A percentile compares a stretch with the other conserved stretches of the same genome.
Evolutionary conservation across 495 filamentous ascomycete species (phyloP).

Genomic region (Melanomma pulvis-pyrius): DNA sequence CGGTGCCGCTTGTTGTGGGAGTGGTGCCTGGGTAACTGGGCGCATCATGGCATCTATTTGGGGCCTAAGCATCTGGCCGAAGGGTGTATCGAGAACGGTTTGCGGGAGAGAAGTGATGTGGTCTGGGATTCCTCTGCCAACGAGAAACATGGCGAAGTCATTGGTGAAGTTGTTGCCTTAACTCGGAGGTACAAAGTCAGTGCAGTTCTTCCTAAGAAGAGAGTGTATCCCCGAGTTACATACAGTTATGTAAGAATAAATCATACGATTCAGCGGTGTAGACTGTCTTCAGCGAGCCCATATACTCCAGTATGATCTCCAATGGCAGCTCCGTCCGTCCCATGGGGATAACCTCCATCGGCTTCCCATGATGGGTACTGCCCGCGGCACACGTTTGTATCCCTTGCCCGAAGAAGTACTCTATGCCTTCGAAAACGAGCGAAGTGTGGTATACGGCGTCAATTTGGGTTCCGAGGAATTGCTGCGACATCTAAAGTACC

Average conservation of each 20-base stretch:
- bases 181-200: no score
- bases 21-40: constrained; percentile 58
- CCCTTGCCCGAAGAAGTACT: constrained; percentile 75
- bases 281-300: constrained; percentile 77
- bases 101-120: constrained; percentile 88
- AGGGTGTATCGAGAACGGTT: constrained; percentile 83
- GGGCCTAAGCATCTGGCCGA: constrained; percentile 87
- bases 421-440: constrained; percentile 75
- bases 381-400: constrained; percentile 81
- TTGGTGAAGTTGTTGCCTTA: constrained; percentile 99
- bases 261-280: constrained; percentile 92
- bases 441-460: constrained; percentile 94
- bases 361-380: constrained; percentile 79
- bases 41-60: constrained; percentile 76
- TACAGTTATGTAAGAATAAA: constrained; percentile 89
- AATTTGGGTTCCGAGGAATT: constrained; percentile 47
- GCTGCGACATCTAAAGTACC: constrained; percentile 23
- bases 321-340: constrained; percentile 77
- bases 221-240: no score
- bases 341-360: constrained; percentile 74
- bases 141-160: constrained; percentile 85
- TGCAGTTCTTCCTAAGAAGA: no score
- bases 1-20: constrained; percentile 43
- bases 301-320: constrained; percentile 86
- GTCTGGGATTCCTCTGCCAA: constrained; percentile 85